Evolutionary conservation across 164 flowering plant genomes (phyloP), one percentile per base, ranked within the genome.

Genomic region (Dillenia suffruticosa): DNA sequence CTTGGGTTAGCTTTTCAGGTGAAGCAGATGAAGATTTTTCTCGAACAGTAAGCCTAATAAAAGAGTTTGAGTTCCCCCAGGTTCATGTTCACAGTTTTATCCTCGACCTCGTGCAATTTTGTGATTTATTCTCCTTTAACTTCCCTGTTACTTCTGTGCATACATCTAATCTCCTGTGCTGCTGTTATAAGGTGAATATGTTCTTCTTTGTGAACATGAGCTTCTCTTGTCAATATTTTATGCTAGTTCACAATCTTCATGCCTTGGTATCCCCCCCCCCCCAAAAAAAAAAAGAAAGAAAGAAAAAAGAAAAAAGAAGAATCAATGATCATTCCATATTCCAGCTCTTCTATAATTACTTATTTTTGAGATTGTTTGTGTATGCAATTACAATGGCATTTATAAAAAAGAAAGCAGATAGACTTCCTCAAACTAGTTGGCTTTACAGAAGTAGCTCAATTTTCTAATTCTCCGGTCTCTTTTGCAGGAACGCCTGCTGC

Each of bases 41-140:
- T 54, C 71, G 84, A 72, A 91, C 99, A 3, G 72, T 94, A 16
- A 65, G 57, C 65, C 89, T 94, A 16, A 73, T 94, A 46, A 76
- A 85, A 72, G 89, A 88, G 47, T 91, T 89, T 82, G 82, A 84
- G 82, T 79, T 92, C 49, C 72, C 99, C 50, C 99, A 94, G 65
- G 97, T 92, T 75, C 99, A 94, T 70, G 92, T 94, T 94, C 99
- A 61, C 99, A 94, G 70, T 94, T 94, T 73, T 94, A 92, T 76
- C 97, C 99, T 54, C 82, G 99, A 49, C 99, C 99, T 55, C 97
- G 99, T 94, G 77, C 32, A 77, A 52, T 57, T 26, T 44, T 26
- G 9, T 32, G 40, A 32, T 32, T 12, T 14, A 9, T 9, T 16
- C 24, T 52, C 48, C 44, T 46, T 10, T 55, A 24, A 1, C 44